Evolutionary conservation across 176 grass and related monocot genomes (phyloP), one percentile per base, ranked within the genome.

Genomic region (Cenchrus purpureus): DNA sequence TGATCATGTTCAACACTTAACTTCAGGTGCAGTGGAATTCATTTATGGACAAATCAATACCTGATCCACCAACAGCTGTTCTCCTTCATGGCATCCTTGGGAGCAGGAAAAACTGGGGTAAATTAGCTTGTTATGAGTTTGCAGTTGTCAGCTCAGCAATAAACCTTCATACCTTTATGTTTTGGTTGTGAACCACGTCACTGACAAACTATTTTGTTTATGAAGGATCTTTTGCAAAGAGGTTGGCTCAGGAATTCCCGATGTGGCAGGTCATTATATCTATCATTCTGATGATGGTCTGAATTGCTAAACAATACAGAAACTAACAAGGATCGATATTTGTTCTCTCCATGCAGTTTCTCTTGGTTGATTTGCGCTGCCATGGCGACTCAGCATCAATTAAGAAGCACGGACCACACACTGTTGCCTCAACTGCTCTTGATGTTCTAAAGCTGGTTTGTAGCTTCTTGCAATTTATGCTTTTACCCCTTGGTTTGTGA

Each of bases 291-390:
- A 37, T 85, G 29, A 78, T 58, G 42, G 5, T 74, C 71, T 80
- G 69, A 76, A 66, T 67, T 72, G 57, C 14, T 73, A 68, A 2
- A 45, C 70, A 75, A 12, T 62, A 19, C 57, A 46, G 58, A 79
- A 44, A 68, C 2, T 19, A 16, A 78, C 43, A 72, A 9, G 3
- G 31, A 82, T 74, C 74, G 15, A 72, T 77, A 76, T 32, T 43
- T 80, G 10, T 79, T 89, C 74, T 57, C 42, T 68, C 54, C 56
- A 51, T 92, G 71, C 86, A 99, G 93, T 99, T 99, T 82, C 97
- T 99, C 65, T 96, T 99, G 85, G 97, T 99, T 89, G 97, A 99
- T 92, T 91, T 99, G 83, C 91, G 91, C 63, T 99, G 93, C 74
- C 97, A 99, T 77, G 97, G 91, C 3, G 93, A 96, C 82, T 99